Conservation (phyloP, 2,329 filamentous ascomycete genomes). For the Stromatinia cepivora region DNA sequence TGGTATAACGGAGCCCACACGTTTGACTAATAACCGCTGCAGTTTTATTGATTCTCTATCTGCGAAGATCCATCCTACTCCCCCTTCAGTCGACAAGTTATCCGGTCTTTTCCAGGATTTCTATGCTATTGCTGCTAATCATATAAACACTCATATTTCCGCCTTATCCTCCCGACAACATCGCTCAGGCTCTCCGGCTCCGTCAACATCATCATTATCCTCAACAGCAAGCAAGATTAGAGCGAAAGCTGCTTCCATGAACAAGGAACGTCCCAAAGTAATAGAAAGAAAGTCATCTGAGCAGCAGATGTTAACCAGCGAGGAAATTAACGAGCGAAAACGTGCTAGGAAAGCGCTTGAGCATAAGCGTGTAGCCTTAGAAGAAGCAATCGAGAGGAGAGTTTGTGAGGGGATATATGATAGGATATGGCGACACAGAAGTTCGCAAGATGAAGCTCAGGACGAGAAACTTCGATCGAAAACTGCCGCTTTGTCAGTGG, state of each 20-base stretch:
- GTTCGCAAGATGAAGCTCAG: conserved; percentile 88
- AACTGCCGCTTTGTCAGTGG: conserved; percentile 84
- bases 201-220: conserved; percentile 55
- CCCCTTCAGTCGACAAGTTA: conserved; percentile 78
- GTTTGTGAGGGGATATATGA: conserved; percentile 84
- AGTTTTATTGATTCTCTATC: conserved; percentile 90
- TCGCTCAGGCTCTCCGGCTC: conserved; percentile 61
- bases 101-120: conserved; percentile 93
- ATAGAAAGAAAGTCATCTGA: conserved; percentile 46
- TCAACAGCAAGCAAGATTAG: conserved; percentile 58
- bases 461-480: conserved; percentile 95
- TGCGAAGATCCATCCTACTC: conserved; percentile 81
- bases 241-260: conserved; percentile 55
- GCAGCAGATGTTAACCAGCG: conserved; percentile 87
- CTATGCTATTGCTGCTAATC: conserved; percentile 75
- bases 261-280: conserved; percentile 52
- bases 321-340: conserved; percentile 79
- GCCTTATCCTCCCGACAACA: conserved; percentile 73
- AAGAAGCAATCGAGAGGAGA: conserved; percentile 88
- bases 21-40: conserved; percentile 1
- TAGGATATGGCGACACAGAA: conserved; percentile 87
- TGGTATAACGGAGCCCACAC: background rate
- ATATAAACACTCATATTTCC: conserved; percentile 85
- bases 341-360: conserved; percentile 77
- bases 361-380: conserved; percentile 71